Evolutionary conservation across 2,329 filamentous ascomycete species (phyloP).

Genomic region (Botryotinia narcissicola): DNA sequence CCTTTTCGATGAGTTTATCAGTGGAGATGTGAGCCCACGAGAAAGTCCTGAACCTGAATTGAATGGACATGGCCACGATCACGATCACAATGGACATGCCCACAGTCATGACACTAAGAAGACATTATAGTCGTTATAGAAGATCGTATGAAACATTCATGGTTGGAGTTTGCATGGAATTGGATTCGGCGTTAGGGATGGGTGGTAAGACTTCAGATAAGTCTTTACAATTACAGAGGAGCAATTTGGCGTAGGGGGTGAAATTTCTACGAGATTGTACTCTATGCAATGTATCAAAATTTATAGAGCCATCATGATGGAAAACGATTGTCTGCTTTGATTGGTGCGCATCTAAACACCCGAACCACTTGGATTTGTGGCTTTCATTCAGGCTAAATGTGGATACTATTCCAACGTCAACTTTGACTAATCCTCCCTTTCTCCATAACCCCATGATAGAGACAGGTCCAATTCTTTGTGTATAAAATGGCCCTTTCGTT

Average conservation of each 20-base stretch:
- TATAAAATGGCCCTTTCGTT: background rate
- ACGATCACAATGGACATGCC: conserved; percentile 46
- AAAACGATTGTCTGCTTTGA: conserved; percentile 18
- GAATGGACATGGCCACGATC: conserved; percentile 42
- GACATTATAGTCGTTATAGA: conserved; percentile 34
- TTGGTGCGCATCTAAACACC: conserved; percentile 28
- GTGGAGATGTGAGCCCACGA: conserved; percentile 57
- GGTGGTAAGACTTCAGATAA: background rate
- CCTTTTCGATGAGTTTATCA: conserved; percentile 78
- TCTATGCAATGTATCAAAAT: conserved; percentile 18
- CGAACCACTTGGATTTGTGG: background rate
- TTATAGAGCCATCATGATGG: conserved; percentile 5
- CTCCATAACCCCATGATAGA: conserved; percentile 20
- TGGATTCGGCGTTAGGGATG: conserved; percentile 20
- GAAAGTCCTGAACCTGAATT: conserved; percentile 60
- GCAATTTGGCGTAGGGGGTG: conserved; percentile 15
- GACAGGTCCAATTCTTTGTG: conserved; percentile 3
- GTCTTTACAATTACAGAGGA: conserved; percentile 3
- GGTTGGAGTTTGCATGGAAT: conserved; percentile 22
- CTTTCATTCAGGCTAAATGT: conserved; percentile 22
- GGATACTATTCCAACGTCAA: conserved; percentile 15
- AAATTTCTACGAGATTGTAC: conserved; percentile 1
- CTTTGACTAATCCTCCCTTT: conserved; percentile 17
- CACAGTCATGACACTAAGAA: conserved; percentile 36
- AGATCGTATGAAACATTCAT: conserved; percentile 25